phyloP scores from a whole-genome alignment of 176 grass and related monocot genomes.

The Avena sativa region DNA sequence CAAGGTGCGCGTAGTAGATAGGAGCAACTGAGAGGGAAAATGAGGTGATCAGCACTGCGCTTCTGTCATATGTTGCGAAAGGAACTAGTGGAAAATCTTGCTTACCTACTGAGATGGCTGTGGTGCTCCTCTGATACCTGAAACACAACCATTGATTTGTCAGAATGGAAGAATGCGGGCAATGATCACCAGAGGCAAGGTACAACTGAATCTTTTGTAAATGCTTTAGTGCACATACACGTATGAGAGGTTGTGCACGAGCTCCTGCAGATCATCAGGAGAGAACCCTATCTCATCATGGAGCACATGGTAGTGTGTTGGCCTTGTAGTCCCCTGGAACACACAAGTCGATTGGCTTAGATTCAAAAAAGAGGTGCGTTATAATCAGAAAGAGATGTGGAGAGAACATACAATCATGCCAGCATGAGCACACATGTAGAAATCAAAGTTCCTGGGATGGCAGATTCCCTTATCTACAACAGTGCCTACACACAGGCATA shows the following conservation, averaged over 20 bases:
- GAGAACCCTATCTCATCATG: constrained; percentile 68
- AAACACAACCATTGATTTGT: background rate
- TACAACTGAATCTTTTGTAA: background rate
- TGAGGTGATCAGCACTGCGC: background rate
- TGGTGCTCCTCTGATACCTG: constrained; percentile 73
- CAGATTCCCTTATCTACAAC: constrained; percentile 64
- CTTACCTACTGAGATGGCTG: constrained; percentile 61
- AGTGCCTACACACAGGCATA: constrained; percentile 43
- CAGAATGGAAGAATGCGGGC: constrained; percentile 6
- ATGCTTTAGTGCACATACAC: constrained; percentile 44
- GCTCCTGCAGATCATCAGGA: constrained; percentile 55
- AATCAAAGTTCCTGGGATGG: constrained; percentile 70
- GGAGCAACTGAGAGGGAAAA: constrained; percentile 55
- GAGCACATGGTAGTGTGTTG: constrained; percentile 68
- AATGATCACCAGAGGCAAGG: background rate
- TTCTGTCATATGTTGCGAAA: background rate
- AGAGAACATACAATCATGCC: constrained; percentile 54
- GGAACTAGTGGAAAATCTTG: background rate
- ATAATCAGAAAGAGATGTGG: background rate
- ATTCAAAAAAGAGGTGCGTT: background rate
- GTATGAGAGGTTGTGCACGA: constrained; percentile 72
- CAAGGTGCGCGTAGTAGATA: constrained; percentile 62
- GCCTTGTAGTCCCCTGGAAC: constrained; percentile 67
- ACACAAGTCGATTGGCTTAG: background rate
- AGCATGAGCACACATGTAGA: constrained; percentile 70